Conservation (phyloP, 495 filamentous ascomycete genomes). For the Aspergillus nanangensis region DNA sequence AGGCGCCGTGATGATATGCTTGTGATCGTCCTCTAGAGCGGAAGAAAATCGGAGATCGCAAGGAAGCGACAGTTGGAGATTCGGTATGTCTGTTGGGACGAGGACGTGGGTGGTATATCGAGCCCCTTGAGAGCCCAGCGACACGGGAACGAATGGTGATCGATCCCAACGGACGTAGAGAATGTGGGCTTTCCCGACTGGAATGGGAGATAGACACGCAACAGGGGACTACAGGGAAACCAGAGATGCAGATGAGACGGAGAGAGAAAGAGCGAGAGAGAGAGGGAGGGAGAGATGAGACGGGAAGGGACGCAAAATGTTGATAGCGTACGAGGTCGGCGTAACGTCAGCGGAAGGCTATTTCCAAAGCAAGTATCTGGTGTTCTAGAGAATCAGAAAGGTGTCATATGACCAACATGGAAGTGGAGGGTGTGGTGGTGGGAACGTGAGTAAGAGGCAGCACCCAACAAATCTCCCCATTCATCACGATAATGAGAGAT, state of each 20-base stretch:
- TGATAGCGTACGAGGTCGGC: conserved; percentile 8
- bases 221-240: not conserved
- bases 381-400: no score
- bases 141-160: not conserved
- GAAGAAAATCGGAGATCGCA: not conserved
- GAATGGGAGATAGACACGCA: not conserved
- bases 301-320: conserved; percentile 10
- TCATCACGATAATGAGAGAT: not conserved
- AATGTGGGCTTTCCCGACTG: not conserved
- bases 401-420: no score
- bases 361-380: no score
- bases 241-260: conserved; percentile 13
- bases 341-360: conserved; percentile 12
- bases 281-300: conserved; percentile 3
- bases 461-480: not conserved
- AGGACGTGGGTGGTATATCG: not conserved
- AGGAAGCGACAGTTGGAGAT: not conserved
- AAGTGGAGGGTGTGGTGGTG: no score
- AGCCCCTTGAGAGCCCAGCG: not conserved
- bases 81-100: not conserved
- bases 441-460: no score
- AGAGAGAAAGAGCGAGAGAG: conserved; percentile 11
- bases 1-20: conserved; percentile 13
- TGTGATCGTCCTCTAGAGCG: conserved; percentile 14
- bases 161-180: not conserved